Evolutionary conservation across 2,329 filamentous ascomycete genomes (phyloP), one percentile per base, ranked within the genome.

Genomic region (Venturia aucupariae): DNA sequence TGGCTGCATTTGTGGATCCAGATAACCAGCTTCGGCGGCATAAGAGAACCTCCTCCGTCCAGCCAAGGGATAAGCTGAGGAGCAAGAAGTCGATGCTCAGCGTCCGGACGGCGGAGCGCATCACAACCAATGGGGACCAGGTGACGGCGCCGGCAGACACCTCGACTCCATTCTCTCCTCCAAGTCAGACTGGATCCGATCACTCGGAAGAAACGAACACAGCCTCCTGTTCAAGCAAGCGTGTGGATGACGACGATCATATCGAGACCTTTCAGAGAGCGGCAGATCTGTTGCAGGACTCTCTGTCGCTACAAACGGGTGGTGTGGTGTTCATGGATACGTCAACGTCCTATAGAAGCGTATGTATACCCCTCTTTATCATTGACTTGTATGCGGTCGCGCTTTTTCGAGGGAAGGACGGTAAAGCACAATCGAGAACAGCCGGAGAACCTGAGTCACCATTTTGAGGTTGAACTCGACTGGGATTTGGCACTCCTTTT

Each of bases 201-300:
- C 59, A 24, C 35, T 39, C 59, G 5, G 30, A 57, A 35, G 30
- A 6, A 8, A 57, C 7, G 69, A 70, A 0, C 65, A 70, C 2
- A 22, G 51, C 39, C 11, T n/a, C 60, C n/a, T 42, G n/a, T 24
- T 57, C 27, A 3, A 35, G 30, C 30, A 35, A 35, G 30, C 24
- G 64, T n/a, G 65, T 74, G 69, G 10, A 74, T 71, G 65, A 74
- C 7, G 65, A 66, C n/a, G 70, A 74, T 2, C 75, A 77, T 65
- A 68, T 73, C 1, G 75, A 77, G 66, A 78, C 78, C 2, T 82
- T 82, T 64, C 71, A 73, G 15, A 74, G 80, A 27, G 81, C 81
- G 1, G 79, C 80, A 0, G 75, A 78, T 38, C 67, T 83, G 0
- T 71, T 83, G 3, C 75, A 77, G 1, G 75, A 81, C 64, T 78